These are phyloP conservation scores for Sarcomyxa edulis DNA, from an alignment of 768 basidiomycete species.

Conservation along the genomic window DNA sequence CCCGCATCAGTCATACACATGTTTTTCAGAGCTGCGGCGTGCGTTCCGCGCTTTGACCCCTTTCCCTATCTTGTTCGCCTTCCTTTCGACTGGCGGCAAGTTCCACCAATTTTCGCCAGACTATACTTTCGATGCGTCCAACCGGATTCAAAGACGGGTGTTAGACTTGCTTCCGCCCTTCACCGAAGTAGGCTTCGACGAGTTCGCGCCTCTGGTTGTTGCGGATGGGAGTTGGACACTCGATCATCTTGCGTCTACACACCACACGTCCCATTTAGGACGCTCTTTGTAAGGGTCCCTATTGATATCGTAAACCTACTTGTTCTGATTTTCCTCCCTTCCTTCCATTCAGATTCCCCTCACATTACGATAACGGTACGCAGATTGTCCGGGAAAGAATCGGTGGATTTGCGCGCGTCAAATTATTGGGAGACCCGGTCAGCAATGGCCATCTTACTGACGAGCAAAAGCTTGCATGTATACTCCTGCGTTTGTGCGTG, in stretches of 20 bases:
- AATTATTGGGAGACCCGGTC: conserved; percentile 10
- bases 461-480: conserved; percentile 14
- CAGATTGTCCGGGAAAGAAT: conserved; percentile 7
- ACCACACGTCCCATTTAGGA: conserved; percentile 15
- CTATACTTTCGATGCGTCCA: not conserved
- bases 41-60: not conserved
- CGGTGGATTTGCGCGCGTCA: conserved; percentile 6
- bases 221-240: conserved; percentile 9
- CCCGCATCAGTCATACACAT: not conserved
- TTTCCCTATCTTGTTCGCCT: conserved; percentile 4
- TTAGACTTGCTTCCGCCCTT: conserved; percentile 8
- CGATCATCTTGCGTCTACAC: conserved; percentile 9
- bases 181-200: conserved; percentile 19
- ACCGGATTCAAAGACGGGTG: conserved; percentile 3
- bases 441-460: conserved; percentile 7
- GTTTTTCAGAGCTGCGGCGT: conserved; percentile 3
- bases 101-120: conserved; percentile 1
- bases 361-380: conserved; percentile 1
- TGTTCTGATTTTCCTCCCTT: not conserved
- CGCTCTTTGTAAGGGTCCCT: conserved; percentile 20
- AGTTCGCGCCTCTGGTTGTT: not conserved
- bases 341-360: conserved; percentile 1
- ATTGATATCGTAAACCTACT: no score
- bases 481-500: conserved; percentile 20
- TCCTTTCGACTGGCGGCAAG: conserved; percentile 4